Evolutionary conservation across 371 early-diverging fungal species (phyloP), one percentile per base, ranked within the genome.

Genomic region (Rhizomucor pusillus): DNA sequence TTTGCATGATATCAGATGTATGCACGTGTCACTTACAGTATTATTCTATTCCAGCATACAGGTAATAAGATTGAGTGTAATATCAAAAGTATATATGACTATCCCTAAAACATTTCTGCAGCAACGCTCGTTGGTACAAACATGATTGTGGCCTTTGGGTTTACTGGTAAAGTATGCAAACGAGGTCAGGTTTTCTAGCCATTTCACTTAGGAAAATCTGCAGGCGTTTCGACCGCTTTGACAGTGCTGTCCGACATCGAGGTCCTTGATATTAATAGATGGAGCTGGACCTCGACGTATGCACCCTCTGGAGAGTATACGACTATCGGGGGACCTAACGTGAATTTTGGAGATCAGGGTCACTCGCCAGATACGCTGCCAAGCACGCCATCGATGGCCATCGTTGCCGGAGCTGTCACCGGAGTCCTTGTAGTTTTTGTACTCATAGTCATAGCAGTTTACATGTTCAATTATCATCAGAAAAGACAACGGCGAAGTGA

Each of bases 141-240:
- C 40, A 74, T 74, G 75, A 66, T 74, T 44, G 75, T 74, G 16
- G 75, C 75, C 1, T 74, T 74, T 62, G 75, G 75, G 34, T 74
- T 74, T 51, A 71, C 75, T 46, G 75, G 69, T 62, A 59, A 51
- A 18, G 41, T 10, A 33, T 11, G n/a, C 22, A n/a, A 13, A 35
- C 9, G 1, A 37, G n/a, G n/a, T n/a, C n/a, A n/a, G n/a, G n/a
- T 29, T 29, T 29, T 29, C 29, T 29, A 29, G 29, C 7, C 7
- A 7, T 7, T 36, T 18, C 13, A 23, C 20, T 20, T 5, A 33
- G 24, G 43, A 19, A 4, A 14, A 23, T 14, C 6, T 34, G 16
- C 19, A 62, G 62, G 66, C 20, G 75, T 74, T 20, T 70, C 71
- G 1, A 74, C 71, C 0, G 56, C 75, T 12, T 35, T 74, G 9